Evolutionary conservation across 2,329 filamentous ascomycete species (phyloP).

Genomic region (Coniochaeta sp.): DNA sequence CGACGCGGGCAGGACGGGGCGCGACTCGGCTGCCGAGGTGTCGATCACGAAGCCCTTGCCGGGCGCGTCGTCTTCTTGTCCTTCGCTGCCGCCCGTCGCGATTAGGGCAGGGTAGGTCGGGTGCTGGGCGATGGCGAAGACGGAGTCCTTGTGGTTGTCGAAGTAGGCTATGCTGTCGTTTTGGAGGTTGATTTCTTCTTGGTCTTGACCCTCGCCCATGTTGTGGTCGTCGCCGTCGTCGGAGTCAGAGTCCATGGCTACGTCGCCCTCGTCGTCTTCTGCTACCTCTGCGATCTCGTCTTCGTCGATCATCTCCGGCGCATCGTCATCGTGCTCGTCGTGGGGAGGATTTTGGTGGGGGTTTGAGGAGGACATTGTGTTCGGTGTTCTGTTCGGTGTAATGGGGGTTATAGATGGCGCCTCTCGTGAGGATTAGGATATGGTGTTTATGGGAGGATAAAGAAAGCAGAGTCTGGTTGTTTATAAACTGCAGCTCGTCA

Average conservation of each 20-base stretch:
- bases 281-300: slow-evolving; percentile 71
- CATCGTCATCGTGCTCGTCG: slow-evolving; percentile 48
- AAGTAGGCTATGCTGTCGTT: slow-evolving; percentile 95
- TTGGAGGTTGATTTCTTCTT: slow-evolving; percentile 68
- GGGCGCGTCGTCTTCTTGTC: slow-evolving; percentile 48
- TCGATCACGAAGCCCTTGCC: slow-evolving; percentile 87
- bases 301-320: slow-evolving; percentile 66
- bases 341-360: slow-evolving; percentile 11
- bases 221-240: too few relatives aligned
- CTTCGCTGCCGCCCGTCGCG: slow-evolving; percentile 74
- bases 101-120: slow-evolving; percentile 71
- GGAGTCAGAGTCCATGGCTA: too few relatives aligned
- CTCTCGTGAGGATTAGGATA: not conserved
- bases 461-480: not conserved
- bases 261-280: slow-evolving; percentile 58
- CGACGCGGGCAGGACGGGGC: slow-evolving; percentile 68
- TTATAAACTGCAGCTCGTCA: not conserved
- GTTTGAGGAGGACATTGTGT: not conserved
- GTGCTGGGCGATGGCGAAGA: slow-evolving; percentile 94
- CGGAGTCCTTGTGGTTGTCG: slow-evolving; percentile 80
- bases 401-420: not conserved
- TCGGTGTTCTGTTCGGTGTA: not conserved
- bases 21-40: slow-evolving; percentile 52
- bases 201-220: slow-evolving; percentile 32
- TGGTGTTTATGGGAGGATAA: too few relatives aligned